A percentile compares a stretch with the other conserved stretches of the same genome.
Conservation (phyloP, 805 yeast species). For the Schwanniomyces occidentalis region DNA sequence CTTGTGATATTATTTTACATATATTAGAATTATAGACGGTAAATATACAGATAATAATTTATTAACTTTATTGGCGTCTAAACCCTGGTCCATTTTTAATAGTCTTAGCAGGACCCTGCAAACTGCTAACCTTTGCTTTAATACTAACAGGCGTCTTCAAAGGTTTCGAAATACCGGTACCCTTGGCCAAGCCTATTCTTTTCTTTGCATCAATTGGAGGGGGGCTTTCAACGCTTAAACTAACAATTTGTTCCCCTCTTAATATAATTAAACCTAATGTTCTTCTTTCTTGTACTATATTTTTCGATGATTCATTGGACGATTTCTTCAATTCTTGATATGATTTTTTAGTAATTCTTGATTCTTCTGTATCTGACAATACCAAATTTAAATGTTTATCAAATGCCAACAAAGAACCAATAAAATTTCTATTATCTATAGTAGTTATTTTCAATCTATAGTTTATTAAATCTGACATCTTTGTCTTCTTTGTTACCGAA, state of each 20-base stretch:
- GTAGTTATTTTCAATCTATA: constrained; percentile 73
- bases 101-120: constrained; percentile 23
- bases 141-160: constrained; percentile 33
- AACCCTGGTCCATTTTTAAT: constrained; percentile 5
- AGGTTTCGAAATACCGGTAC: constrained; percentile 33
- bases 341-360: constrained; percentile 68
- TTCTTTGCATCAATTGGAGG: constrained; percentile 46
- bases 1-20: too few relatives aligned
- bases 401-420: constrained; percentile 83
- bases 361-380: constrained; percentile 80
- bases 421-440: constrained; percentile 72
- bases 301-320: constrained; percentile 25
- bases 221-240: constrained; percentile 65
- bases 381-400: constrained; percentile 90
- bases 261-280: constrained; percentile 77
- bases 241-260: constrained; percentile 85
- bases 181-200: constrained; percentile 23
- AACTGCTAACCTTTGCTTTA: constrained; percentile 18
- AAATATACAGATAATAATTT: too few relatives aligned
- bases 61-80: constrained; percentile 4
- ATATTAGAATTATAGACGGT: too few relatives aligned
- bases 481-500: constrained; percentile 36
- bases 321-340: constrained; percentile 31
- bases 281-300: constrained; percentile 64
- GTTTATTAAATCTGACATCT: constrained; percentile 66